A percentile compares a stretch with the other conserved stretches of the same genome.
Evolutionary conservation across 176 grass and related monocot genomes (phyloP).

Genomic region (Carex cristatella): DNA sequence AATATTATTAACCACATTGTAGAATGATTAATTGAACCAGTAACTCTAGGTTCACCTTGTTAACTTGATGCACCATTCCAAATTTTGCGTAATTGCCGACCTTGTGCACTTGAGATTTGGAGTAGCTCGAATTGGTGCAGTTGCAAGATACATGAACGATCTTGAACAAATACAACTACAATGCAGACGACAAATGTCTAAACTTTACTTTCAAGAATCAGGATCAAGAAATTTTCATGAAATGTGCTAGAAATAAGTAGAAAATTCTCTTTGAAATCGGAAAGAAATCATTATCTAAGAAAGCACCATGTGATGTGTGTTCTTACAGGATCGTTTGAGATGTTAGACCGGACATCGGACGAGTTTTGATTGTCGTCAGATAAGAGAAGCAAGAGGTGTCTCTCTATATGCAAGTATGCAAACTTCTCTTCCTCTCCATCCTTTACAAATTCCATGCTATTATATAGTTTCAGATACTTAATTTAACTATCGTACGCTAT

Average conservation of each 20-base stretch:
- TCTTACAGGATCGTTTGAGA: slow-evolving; percentile 4
- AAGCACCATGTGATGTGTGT: not conserved
- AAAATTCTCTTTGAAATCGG: not conserved
- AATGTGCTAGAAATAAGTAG: not conserved
- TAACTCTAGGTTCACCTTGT: not conserved
- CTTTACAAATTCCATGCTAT: not conserved
- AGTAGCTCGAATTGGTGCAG: slow-evolving; percentile 5
- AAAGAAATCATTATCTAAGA: not conserved
- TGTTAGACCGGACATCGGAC: not conserved
- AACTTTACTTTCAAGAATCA: not conserved
- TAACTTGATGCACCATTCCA: not conserved
- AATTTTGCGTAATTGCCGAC: not conserved
- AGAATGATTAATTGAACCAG: not conserved
- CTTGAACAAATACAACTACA: slow-evolving; percentile 3
- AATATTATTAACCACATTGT: too few species aligned
- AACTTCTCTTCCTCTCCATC: not conserved
- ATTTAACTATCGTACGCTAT: too few species aligned
- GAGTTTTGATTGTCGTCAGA: not conserved
- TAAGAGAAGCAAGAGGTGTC: not conserved
- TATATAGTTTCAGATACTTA: not conserved
- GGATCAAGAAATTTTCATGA: not conserved
- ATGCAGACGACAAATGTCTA: not conserved
- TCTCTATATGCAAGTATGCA: not conserved
- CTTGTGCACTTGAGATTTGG: not conserved
- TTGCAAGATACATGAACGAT: not conserved